Conservation (phyloP, 1,139 yeast genomes). For the Kurtzmaniella quercitrusa region DNA sequence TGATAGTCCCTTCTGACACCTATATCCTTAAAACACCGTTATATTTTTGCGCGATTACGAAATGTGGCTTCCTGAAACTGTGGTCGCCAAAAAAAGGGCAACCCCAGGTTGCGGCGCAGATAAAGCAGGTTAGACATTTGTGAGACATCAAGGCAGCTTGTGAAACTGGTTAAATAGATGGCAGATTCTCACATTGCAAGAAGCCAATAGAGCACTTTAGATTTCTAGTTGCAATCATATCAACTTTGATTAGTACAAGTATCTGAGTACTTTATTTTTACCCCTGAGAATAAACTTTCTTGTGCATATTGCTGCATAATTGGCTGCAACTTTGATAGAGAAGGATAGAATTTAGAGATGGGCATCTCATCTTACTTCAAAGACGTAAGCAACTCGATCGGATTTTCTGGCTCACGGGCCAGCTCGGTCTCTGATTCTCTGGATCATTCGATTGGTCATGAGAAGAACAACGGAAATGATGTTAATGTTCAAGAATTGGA, state of each 20-base stretch:
- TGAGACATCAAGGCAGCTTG: background rate
- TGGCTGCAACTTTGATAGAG: background rate
- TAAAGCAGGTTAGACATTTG: background rate
- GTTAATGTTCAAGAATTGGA: slow-evolving; percentile 3
- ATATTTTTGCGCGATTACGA: background rate
- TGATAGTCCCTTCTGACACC: background rate
- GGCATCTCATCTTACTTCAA: background rate
- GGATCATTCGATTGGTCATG: background rate
- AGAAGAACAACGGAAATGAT: background rate
- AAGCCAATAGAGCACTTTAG: background rate
- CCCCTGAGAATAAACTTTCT: background rate
- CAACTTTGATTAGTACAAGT: background rate
- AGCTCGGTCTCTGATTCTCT: background rate
- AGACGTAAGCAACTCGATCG: background rate
- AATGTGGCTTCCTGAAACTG: background rate
- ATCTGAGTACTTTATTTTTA: too few species aligned
- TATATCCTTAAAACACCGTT: background rate
- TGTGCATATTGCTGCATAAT: background rate
- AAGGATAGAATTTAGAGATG: background rate
- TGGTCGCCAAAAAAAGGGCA: background rate
- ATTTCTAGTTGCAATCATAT: background rate
- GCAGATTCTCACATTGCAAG: background rate
- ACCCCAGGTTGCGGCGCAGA: background rate
- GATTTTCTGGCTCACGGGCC: too few species aligned
- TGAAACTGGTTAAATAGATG: background rate